Conservation (phyloP, 1,139 yeast genomes). For the Hansenula sp. region DNA sequence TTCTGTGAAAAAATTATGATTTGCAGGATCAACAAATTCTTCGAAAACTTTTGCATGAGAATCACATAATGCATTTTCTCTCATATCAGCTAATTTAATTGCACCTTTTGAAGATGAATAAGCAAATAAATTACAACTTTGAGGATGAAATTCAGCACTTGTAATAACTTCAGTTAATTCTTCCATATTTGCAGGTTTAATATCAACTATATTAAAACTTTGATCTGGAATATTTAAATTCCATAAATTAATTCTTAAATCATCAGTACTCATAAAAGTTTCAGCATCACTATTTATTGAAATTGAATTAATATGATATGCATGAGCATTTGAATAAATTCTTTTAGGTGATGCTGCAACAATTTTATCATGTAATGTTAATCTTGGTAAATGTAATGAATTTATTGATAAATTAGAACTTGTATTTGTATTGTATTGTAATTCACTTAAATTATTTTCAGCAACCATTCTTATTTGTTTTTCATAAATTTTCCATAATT, state of each 20-base stretch:
- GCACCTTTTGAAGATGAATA: conserved; percentile 97
- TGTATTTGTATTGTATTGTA: conserved; percentile 11
- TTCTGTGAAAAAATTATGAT: conserved; percentile 95
- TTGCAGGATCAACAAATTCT: conserved; percentile 88
- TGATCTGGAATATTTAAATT: conserved; percentile 92
- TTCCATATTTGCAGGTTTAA: conserved; percentile 98
- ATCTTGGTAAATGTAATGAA: conserved; percentile 72
- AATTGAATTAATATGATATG: conserved; percentile 95
- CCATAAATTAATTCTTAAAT: conserved; percentile 94
- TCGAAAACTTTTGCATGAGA: conserved; percentile 84
- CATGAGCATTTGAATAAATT: conserved; percentile 93
- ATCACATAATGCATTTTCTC: conserved; percentile 93
- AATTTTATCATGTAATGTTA: conserved; percentile 89
- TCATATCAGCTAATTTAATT: conserved; percentile 93
- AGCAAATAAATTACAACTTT: conserved; percentile 89
- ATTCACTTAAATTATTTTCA: conserved; percentile 65
- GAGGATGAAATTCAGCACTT: conserved; percentile 96
- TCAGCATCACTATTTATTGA: conserved; percentile 95
- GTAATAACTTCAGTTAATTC: conserved; percentile 98
- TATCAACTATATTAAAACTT: conserved; percentile 94
- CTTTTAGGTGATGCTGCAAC: conserved; percentile 93
- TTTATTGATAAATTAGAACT: conserved; percentile 22
- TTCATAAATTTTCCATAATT: conserved; percentile 94
- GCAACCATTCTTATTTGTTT: conserved; percentile 88
- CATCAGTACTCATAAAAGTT: conserved; percentile 91